Conservation (phyloP, 2,329 filamentous ascomycete genomes). For the Penicillium sp. region DNA sequence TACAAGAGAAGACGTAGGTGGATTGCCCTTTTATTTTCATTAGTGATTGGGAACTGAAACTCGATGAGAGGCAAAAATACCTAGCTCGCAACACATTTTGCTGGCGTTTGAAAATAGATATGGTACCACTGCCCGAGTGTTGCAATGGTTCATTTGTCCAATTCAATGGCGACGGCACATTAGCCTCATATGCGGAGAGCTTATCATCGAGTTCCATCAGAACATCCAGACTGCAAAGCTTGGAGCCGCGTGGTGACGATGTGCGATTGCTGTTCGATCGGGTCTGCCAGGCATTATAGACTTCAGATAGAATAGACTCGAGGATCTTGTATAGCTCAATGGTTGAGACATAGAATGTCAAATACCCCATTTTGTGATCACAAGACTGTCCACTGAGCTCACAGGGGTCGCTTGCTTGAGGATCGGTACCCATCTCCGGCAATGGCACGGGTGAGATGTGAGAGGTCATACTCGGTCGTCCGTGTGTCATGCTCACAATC, state of each 20-base stretch:
- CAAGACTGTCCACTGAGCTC: conserved; percentile 11
- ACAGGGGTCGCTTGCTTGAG: conserved; percentile 20
- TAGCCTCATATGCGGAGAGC: conserved; percentile 26
- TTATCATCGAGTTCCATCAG: conserved; percentile 32
- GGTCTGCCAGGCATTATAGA: conserved; percentile 36
- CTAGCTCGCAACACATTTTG: conserved; percentile 33
- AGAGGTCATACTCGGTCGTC: conserved; percentile 36
- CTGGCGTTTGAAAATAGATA: conserved; percentile 25
- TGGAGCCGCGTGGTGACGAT: conserved; percentile 7
- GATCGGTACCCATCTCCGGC: conserved; percentile 20
- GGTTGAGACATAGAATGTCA: conserved; percentile 31
- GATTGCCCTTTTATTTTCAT: conserved; percentile 26
- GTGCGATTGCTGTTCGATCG: conserved; percentile 14
- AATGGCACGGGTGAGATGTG: conserved; percentile 29
- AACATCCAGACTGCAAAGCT: conserved; percentile 24
- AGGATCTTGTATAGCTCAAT: conserved; percentile 34
- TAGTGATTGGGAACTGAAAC: not conserved
- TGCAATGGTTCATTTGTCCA: conserved; percentile 21
- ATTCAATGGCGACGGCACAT: conserved; percentile 25
- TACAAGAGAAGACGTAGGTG: conserved; percentile 38
- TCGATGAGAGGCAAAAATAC: conserved; percentile 18
- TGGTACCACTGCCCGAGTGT: not conserved
- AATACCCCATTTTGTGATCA: conserved; percentile 17
- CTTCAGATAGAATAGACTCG: conserved; percentile 36
- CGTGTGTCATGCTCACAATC: conserved; percentile 44